Conservation (phyloP, 1,284 basidiomycete genomes). For the Melampsora abietis-canadensis region DNA sequence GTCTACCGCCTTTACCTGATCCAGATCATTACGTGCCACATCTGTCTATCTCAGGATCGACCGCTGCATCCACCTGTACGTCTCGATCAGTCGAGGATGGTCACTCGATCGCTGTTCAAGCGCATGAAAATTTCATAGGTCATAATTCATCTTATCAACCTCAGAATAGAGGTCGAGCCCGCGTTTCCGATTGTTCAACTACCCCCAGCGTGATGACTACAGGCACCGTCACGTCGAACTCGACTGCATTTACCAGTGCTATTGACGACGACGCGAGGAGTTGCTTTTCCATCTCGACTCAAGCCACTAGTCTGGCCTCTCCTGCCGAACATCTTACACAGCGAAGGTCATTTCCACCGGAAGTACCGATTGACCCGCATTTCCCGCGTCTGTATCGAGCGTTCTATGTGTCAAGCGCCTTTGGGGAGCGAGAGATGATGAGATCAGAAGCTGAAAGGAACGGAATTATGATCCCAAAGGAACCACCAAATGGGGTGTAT, state of each 20-base stretch:
- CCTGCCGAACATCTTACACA: slow-evolving; percentile 19
- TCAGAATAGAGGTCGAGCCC: slow-evolving; percentile 18
- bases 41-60: slow-evolving; percentile 35
- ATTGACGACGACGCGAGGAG: slow-evolving; percentile 40
- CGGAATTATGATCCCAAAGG: slow-evolving; percentile 17
- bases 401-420: slow-evolving; percentile 40
- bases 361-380: slow-evolving; percentile 37
- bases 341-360: slow-evolving; percentile 25
- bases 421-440: slow-evolving; percentile 41
- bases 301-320: slow-evolving; percentile 43
- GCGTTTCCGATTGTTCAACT: slow-evolving; percentile 15
- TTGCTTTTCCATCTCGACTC: slow-evolving; percentile 42
- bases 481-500: slow-evolving; percentile 29
- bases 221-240: neutral
- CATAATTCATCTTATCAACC: slow-evolving; percentile 18
- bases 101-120: neutral
- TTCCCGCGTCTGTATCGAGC: slow-evolving; percentile 40
- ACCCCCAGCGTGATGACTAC: slow-evolving; percentile 26
- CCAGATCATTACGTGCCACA: neutral
- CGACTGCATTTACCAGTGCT: slow-evolving; percentile 5
- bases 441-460: slow-evolving; percentile 24
- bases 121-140: slow-evolving; percentile 20
- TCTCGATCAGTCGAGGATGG: slow-evolving; percentile 2
- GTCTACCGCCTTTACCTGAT: neutral
- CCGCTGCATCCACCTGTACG: slow-evolving; percentile 40